A percentile compares a stretch with the other conserved stretches of the same genome.
These are phyloP conservation scores for Paraleonurus japonicus DNA, from an alignment of 257 asterid genomes.

Conservation along the genomic window DNA sequence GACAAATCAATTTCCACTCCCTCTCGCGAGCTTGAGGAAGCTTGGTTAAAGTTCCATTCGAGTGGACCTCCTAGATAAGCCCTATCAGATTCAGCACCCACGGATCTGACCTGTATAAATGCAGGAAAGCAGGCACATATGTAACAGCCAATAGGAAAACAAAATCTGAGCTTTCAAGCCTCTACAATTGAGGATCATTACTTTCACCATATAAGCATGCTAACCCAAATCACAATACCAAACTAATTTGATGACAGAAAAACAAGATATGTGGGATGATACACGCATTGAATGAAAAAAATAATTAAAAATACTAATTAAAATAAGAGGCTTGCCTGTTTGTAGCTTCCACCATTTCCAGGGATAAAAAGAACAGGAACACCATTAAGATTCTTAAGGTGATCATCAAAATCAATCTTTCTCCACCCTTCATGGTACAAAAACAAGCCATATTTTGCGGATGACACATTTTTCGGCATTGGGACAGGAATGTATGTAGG, in stretches of 20 bases:
- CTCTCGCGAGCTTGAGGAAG: slow-evolving; percentile 43
- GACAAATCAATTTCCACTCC: slow-evolving; percentile 45
- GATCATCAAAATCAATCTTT: slow-evolving; percentile 71
- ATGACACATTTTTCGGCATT: slow-evolving; percentile 52
- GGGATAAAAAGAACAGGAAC: slow-evolving; percentile 95
- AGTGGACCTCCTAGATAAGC: slow-evolving; percentile 94
- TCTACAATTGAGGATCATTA: slow-evolving; percentile 1
- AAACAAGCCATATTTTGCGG: slow-evolving; percentile 62
- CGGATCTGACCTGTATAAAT: slow-evolving; percentile 70
- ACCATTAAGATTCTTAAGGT: slow-evolving; percentile 68
- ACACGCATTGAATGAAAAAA: background rate
- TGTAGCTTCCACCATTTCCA: slow-evolving; percentile 98
- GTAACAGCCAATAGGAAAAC: slow-evolving; percentile 12
- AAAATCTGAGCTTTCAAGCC: slow-evolving; percentile 13
- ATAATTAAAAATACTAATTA: background rate
- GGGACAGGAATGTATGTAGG: slow-evolving; percentile 90
- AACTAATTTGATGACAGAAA: background rate
- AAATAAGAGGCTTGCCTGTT: slow-evolving; percentile 64
- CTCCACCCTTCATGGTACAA: slow-evolving; percentile 97
- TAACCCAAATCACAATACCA: slow-evolving; percentile 4
- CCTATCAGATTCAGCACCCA: slow-evolving; percentile 93
- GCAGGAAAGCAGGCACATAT: slow-evolving; percentile 23
- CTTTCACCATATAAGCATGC: slow-evolving; percentile 18
- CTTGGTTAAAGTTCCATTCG: slow-evolving; percentile 55
- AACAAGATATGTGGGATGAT: background rate